Evolutionary conservation across 2,329 filamentous ascomycete genomes (phyloP).

Genomic region (Fusarium robinianum): DNA sequence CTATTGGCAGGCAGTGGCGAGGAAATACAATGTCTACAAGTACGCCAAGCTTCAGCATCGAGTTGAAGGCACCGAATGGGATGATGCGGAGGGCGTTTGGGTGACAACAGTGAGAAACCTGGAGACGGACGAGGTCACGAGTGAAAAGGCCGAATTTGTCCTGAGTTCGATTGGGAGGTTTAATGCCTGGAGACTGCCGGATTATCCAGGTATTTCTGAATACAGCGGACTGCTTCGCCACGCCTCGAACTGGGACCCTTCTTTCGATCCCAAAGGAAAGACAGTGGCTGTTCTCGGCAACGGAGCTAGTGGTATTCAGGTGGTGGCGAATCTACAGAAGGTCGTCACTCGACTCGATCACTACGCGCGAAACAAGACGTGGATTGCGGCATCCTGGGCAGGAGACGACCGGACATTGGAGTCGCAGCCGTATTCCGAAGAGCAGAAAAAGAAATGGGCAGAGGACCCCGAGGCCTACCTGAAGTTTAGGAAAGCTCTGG

Average conservation of each 20-base stretch:
- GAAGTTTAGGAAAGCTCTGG: constrained; percentile 59
- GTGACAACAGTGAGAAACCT: constrained; percentile 51
- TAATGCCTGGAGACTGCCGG: constrained; percentile 66
- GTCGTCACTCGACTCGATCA: constrained; percentile 59
- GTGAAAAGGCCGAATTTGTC: constrained; percentile 61
- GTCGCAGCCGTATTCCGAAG: constrained; percentile 58
- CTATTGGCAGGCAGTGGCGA: constrained; percentile 67
- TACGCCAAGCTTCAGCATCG: constrained; percentile 58
- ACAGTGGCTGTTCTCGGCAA: constrained; percentile 66
- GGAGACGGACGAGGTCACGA: constrained; percentile 43
- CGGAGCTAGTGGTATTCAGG: constrained; percentile 63
- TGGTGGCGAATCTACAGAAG: constrained; percentile 57
- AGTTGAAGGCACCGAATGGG: constrained; percentile 63
- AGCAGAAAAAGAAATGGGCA: constrained; percentile 60
- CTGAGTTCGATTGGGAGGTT: constrained; percentile 68
- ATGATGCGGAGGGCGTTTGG: constrained; percentile 58
- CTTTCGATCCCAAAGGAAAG: constrained; percentile 54
- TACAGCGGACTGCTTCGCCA: constrained; percentile 63
- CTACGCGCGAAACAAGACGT: constrained; percentile 67
- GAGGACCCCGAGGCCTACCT: constrained; percentile 65
- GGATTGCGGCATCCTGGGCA: constrained; percentile 68
- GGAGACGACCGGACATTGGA: constrained; percentile 58
- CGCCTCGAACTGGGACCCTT: constrained; percentile 62
- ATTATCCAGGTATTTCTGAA: constrained; percentile 60
- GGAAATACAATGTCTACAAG: constrained; percentile 67